A percentile compares a stretch with the other conserved stretches of the same genome.
Evolutionary conservation across 192 early-diverging fungal genomes (phyloP).

Genomic region (Backusella luteola): DNA sequence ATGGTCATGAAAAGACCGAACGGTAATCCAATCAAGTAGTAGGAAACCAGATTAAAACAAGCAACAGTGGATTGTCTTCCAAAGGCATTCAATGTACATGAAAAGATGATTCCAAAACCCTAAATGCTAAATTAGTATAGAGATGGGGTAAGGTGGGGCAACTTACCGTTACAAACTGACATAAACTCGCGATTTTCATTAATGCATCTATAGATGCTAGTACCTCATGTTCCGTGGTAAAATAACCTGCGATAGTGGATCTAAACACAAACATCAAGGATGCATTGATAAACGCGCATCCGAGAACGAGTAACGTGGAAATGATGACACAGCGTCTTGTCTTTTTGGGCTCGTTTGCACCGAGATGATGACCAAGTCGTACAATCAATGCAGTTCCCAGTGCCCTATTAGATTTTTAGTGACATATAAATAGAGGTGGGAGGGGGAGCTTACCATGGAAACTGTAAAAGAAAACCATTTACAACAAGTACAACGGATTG

Average conservation of each 20-base stretch:
- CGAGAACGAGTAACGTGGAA: neutral
- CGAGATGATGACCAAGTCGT: constrained; percentile 28
- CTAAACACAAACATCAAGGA: constrained; percentile 15
- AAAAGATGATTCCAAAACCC: constrained; percentile 25
- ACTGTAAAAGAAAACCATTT: constrained; percentile 21
- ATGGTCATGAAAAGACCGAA: constrained; percentile 27
- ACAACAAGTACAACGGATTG: constrained; percentile 26
- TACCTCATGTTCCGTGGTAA: constrained; percentile 15
- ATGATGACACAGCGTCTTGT: constrained; percentile 6
- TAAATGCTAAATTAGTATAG: neutral
- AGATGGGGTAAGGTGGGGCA: too few relatives aligned
- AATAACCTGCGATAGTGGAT: neutral
- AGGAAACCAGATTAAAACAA: constrained; percentile 20
- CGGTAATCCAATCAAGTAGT: constrained; percentile 27
- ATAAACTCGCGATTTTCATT: constrained; percentile 13
- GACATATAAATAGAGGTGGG: neutral
- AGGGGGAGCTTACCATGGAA: constrained; percentile 16
- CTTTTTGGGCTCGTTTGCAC: constrained; percentile 20
- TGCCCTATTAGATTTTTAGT: neutral
- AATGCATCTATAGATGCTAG: constrained; percentile 11
- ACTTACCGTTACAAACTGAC: constrained; percentile 16
- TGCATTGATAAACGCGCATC: constrained; percentile 7
- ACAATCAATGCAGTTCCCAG: constrained; percentile 20
- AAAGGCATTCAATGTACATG: constrained; percentile 21
- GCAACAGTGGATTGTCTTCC: constrained; percentile 27